Evolutionary conservation across 371 early-diverging fungal genomes (phyloP).

Genomic region (Nematocida sp.): DNA sequence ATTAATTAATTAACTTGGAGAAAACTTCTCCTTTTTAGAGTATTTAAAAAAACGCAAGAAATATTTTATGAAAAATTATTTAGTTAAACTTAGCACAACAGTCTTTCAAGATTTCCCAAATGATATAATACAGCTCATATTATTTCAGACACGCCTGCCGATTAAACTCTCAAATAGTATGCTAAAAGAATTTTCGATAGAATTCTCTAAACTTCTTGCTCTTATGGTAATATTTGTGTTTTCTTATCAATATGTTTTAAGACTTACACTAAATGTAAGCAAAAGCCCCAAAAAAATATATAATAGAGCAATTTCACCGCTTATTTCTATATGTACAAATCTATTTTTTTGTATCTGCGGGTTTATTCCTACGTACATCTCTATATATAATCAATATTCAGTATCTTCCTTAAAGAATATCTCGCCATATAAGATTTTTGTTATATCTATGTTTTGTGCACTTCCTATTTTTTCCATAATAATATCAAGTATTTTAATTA

Average conservation of each 20-base stretch:
- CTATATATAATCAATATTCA: background rate
- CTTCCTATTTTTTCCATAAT: background rate
- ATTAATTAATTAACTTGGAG: no score
- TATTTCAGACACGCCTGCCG: no score
- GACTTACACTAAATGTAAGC: background rate
- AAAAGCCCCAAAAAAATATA: background rate
- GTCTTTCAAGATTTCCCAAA: no score
- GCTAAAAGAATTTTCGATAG: no score
- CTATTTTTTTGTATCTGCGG: background rate
- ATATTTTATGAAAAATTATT: no score
- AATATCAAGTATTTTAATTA: no score
- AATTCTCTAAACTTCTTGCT: no score
- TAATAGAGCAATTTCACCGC: background rate
- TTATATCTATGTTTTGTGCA: background rate
- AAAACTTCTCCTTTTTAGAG: no score
- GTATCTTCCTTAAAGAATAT: background rate
- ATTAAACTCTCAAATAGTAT: no score
- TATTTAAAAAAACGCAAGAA: no score
- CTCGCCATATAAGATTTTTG: background rate
- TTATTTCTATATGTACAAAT: background rate
- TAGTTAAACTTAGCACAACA: no score
- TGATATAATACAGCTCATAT: no score
- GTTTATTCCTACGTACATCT: background rate
- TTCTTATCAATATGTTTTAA: background rate
- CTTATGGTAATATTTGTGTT: background rate